These are phyloP conservation scores for Lactarius quietus DNA, from an alignment of 768 basidiomycete genomes.

Conservation along the genomic window DNA sequence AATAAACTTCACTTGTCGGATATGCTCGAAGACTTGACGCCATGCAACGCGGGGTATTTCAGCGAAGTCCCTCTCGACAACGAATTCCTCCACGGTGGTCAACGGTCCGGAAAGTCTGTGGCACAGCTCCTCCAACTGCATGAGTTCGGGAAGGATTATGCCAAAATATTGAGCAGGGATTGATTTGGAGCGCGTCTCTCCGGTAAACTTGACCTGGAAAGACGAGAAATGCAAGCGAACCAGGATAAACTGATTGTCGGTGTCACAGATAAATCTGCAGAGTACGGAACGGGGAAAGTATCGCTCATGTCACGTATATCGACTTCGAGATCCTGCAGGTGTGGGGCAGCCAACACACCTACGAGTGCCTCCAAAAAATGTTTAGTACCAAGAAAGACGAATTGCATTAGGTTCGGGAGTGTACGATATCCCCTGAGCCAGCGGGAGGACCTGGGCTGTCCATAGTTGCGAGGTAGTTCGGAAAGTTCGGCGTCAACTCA, in stretches of 20 bases:
- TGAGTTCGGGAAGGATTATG: neutral
- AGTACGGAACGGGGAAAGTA: neutral
- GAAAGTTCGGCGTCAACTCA: too few species aligned
- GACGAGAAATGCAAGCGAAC: neutral
- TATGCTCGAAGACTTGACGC: neutral
- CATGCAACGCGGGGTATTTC: neutral
- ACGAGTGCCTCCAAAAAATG: neutral
- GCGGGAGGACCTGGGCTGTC: too few species aligned
- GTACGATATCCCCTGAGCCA: neutral
- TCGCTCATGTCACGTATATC: neutral
- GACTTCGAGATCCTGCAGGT: neutral
- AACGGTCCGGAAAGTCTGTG: neutral
- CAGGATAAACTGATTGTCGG: neutral
- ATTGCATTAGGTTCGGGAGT: neutral
- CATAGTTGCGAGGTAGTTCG: too few species aligned
- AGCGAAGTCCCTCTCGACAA: neutral
- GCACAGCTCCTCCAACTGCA: neutral
- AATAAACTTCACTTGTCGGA: neutral
- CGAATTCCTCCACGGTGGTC: neutral
- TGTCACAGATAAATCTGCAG: neutral
- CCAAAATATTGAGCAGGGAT: neutral
- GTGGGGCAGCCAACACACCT: slow-evolving; percentile 1
- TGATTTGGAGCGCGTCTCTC: neutral
- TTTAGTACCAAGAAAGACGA: neutral
- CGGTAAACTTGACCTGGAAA: fast-evolving